A percentile compares a stretch with the other conserved stretches of the same genome.
Evolutionary conservation across 129 eudicot species (phyloP).

Genomic region (Artemisia argyi): DNA sequence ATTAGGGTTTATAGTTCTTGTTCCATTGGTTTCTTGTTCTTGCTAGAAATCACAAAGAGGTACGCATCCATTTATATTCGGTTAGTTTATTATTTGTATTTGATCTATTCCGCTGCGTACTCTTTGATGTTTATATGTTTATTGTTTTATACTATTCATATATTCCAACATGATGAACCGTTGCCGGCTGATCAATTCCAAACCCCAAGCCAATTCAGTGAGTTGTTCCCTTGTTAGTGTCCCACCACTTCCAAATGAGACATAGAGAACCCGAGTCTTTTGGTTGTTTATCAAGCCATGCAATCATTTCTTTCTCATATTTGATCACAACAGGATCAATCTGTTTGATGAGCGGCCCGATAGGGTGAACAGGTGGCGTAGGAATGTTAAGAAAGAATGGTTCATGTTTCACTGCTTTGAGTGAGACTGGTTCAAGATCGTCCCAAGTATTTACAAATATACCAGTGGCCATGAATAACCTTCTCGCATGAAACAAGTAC

Average conservation of each 20-base stretch:
- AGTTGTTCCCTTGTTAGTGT: slow-evolving; percentile 40
- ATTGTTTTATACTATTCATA: no score
- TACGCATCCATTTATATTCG: no score
- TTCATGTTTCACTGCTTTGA: slow-evolving; percentile 28
- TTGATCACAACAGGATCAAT: slow-evolving; percentile 12
- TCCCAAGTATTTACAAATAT: slow-evolving; percentile 49
- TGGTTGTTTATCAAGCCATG: slow-evolving; percentile 52
- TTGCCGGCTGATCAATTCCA: slow-evolving; percentile 56
- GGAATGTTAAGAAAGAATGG: slow-evolving; percentile 21
- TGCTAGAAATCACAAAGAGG: no score
- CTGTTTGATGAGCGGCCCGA: slow-evolving; percentile 45
- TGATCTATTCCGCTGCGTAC: no score
- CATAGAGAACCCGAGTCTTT: slow-evolving; percentile 42
- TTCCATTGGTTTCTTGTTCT: no score
- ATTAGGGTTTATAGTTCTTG: no score
- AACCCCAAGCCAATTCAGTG: slow-evolving; percentile 51
- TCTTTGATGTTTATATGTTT: no score
- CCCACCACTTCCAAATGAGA: slow-evolving; percentile 57
- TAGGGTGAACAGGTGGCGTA: slow-evolving; percentile 35
- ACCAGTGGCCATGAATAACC: slow-evolving; percentile 33
- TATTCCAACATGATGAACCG: slow-evolving; percentile 45
- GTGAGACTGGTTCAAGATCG: slow-evolving; percentile 36
- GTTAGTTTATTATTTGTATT: no score
- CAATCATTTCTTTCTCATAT: neutral
- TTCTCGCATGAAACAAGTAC: slow-evolving; percentile 28